These are phyloP conservation scores for Salix exigua DNA, from an alignment of 345 rosid species.

Conservation along the genomic window DNA sequence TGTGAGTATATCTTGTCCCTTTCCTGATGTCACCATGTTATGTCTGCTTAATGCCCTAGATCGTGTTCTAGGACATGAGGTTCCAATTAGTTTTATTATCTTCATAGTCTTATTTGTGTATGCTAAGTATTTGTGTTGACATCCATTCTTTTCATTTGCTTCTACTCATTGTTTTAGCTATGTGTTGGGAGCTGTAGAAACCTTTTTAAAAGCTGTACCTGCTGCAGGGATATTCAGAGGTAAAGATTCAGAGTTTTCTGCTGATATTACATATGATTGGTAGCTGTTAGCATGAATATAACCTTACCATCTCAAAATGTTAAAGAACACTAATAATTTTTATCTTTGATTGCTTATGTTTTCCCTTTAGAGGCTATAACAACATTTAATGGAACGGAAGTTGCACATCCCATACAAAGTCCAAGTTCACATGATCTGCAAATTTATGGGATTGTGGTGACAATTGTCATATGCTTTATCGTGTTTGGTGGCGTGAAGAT, in stretches of 20 bases:
- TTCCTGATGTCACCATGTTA: slow-evolving; percentile 7
- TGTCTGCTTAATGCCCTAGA: slow-evolving; percentile 7
- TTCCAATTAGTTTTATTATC: slow-evolving; percentile 3
- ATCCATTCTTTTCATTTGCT: slow-evolving; percentile 6
- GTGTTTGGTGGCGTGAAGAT: slow-evolving; percentile 99
- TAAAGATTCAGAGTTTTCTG: slow-evolving; percentile 27
- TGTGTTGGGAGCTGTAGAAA: slow-evolving; percentile 98
- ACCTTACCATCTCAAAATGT: not conserved
- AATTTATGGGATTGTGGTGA: slow-evolving; percentile 88
- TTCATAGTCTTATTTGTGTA: slow-evolving; percentile 4
- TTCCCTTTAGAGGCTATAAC: slow-evolving; percentile 64
- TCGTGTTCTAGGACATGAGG: not conserved
- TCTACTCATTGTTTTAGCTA: slow-evolving; percentile 48
- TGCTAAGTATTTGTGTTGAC: not conserved
- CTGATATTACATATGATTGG: not conserved
- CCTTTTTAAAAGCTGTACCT: slow-evolving; percentile 93
- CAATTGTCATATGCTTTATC: slow-evolving; percentile 82
- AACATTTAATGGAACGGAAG: slow-evolving; percentile 63
- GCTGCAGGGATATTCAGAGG: slow-evolving; percentile 96
- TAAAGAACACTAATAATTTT: slow-evolving; percentile 4
- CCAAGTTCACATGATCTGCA: slow-evolving; percentile 91
- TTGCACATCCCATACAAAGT: slow-evolving; percentile 52
- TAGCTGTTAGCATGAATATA: not conserved
- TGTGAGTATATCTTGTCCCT: slow-evolving; percentile 57
- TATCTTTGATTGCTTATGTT: slow-evolving; percentile 16